Percentiles rank a stretch among this genome's conserved stretches.
These are phyloP conservation scores for Colletotrichum salicis DNA, from an alignment of 2,329 filamentous ascomycete species.

Conservation along the genomic window DNA sequence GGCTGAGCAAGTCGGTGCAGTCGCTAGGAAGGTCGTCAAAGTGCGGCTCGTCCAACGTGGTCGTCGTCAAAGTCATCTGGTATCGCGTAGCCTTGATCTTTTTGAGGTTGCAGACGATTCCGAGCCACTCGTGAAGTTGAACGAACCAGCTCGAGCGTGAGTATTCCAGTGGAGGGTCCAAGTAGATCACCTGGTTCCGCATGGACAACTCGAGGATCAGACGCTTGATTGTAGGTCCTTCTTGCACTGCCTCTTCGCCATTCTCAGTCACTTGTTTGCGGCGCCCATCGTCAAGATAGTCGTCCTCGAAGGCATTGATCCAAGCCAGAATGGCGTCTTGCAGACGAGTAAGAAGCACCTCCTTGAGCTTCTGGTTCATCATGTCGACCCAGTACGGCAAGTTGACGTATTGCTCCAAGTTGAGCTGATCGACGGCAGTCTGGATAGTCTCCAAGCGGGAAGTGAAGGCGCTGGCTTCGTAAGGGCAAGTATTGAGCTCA, in stretches of 20 bases:
- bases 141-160: slow-evolving; percentile 93
- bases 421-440: slow-evolving; percentile 92
- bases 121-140: slow-evolving; percentile 93
- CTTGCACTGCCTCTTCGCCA: slow-evolving; percentile 57
- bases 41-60: slow-evolving; percentile 71
- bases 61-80: slow-evolving; percentile 83
- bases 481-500: slow-evolving; percentile 86
- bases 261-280: slow-evolving; percentile 59
- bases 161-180: slow-evolving; percentile 92
- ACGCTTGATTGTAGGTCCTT: slow-evolving; percentile 74
- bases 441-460: slow-evolving; percentile 87
- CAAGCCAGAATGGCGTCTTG: slow-evolving; percentile 85
- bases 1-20: slow-evolving; percentile 81
- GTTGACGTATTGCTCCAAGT: slow-evolving; percentile 95
- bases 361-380: slow-evolving; percentile 87
- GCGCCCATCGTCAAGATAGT: slow-evolving; percentile 61
- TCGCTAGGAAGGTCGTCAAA: slow-evolving; percentile 88
- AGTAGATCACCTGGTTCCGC: slow-evolving; percentile 96
- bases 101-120: slow-evolving; percentile 88
- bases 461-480: slow-evolving; percentile 82
- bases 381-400: slow-evolving; percentile 88
- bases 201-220: slow-evolving; percentile 94
- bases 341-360: slow-evolving; percentile 83
- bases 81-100: slow-evolving; percentile 97
- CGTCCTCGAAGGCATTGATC: slow-evolving; percentile 85